A percentile compares a stretch with the other conserved stretches of the same genome.
Evolutionary conservation across 768 basidiomycete genomes (phyloP).

Genomic region (Auriscalpium microsporum): DNA sequence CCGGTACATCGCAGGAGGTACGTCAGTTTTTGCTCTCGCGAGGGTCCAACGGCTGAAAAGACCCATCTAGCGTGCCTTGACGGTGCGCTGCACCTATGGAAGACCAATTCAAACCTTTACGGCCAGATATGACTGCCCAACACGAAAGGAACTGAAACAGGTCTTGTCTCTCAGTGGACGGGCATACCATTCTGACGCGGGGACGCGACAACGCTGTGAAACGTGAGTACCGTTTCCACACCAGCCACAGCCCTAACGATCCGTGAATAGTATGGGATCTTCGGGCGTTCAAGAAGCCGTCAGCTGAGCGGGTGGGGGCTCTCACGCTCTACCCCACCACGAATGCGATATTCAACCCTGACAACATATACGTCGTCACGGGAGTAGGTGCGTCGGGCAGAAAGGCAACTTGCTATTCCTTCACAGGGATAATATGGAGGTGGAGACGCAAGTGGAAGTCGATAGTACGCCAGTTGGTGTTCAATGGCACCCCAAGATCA

Average conservation of each 20-base stretch:
- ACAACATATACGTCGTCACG: constrained; percentile 82
- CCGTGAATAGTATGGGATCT: constrained; percentile 80
- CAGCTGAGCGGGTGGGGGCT: constrained; percentile 55
- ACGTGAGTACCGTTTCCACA: constrained; percentile 42
- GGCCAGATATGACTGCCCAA: constrained; percentile 82
- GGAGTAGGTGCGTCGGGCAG: constrained; percentile 61
- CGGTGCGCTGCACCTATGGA: constrained; percentile 91
- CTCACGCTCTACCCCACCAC: constrained; percentile 84
- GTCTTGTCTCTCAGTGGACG: constrained; percentile 85
- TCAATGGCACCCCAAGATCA: constrained; percentile 94
- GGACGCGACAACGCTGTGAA: constrained; percentile 96
- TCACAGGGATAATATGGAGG: constrained; percentile 58
- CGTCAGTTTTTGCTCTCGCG: constrained; percentile 20
- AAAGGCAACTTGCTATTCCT: constrained; percentile 70
- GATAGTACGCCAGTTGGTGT: constrained; percentile 83
- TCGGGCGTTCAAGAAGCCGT: constrained; percentile 82
- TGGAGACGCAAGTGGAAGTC: constrained; percentile 57
- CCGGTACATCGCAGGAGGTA: constrained; percentile 83
- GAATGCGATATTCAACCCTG: constrained; percentile 92
- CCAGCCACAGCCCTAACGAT: not conserved
- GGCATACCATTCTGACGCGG: constrained; percentile 74
- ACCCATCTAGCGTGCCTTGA: constrained; percentile 69
- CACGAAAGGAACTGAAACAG: constrained; percentile 75
- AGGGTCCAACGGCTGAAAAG: not conserved
- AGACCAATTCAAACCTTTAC: constrained; percentile 82